Evolutionary conservation across 805 yeast genomes (phyloP).

Genomic region (Wickerhamiella musiphila): DNA sequence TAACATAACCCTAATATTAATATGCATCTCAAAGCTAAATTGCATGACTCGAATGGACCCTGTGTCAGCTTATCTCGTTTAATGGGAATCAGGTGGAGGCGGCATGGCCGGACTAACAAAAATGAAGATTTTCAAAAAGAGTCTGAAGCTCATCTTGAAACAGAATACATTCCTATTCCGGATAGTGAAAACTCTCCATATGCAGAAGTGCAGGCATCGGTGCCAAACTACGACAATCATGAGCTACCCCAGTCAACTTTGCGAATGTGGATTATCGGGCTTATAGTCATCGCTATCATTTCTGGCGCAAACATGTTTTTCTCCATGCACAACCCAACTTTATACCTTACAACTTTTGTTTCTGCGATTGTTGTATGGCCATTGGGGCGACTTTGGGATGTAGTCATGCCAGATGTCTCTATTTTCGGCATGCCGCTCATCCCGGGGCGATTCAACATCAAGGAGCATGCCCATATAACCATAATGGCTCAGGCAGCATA

Average conservation of each 20-base stretch:
- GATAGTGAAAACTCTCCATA: conserved; percentile 30
- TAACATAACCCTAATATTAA: too few species aligned
- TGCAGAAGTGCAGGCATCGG: conserved; percentile 50
- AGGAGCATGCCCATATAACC: conserved; percentile 44
- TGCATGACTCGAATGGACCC: too few species aligned
- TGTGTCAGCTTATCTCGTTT: too few species aligned
- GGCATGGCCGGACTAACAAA: too few species aligned
- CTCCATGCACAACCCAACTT: conserved; percentile 38
- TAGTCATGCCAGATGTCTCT: conserved; percentile 20
- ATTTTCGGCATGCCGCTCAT: conserved; percentile 27
- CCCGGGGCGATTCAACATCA: conserved; percentile 45
- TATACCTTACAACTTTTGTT: conserved; percentile 35
- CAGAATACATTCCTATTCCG: not conserved
- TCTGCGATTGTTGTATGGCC: conserved; percentile 51
- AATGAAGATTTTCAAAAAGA: not conserved
- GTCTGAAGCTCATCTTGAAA: not conserved
- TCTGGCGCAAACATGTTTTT: conserved; percentile 44
- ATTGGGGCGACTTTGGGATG: conserved; percentile 35
- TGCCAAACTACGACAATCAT: conserved; percentile 41
- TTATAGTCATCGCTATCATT: conserved; percentile 38
- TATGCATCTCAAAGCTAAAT: too few species aligned
- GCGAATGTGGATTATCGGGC: conserved; percentile 37
- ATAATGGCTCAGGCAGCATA: conserved; percentile 32
- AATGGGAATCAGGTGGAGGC: too few species aligned
- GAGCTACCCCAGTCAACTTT: conserved; percentile 32